Evolutionary conservation across 2,329 filamentous ascomycete species (phyloP).

Genomic region (Penicillium aurantiogriseum): DNA sequence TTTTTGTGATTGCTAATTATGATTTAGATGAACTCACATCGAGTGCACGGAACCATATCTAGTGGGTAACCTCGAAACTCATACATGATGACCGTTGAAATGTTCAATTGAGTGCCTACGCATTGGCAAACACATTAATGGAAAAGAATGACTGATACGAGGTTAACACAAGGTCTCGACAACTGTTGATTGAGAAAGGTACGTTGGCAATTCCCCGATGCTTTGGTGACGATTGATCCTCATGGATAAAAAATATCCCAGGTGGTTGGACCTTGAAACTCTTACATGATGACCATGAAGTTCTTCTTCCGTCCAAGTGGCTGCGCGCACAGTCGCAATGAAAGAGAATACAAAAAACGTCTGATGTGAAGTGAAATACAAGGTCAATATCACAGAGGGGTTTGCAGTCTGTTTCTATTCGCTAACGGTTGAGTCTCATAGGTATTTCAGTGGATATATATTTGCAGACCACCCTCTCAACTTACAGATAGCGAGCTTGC

Average conservation of each 20-base stretch:
- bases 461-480: not conserved
- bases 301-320: not conserved
- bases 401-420: not conserved
- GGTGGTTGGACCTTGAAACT: not conserved
- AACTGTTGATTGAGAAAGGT: not conserved
- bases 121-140: not conserved
- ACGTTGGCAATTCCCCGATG: not conserved
- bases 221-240: not conserved
- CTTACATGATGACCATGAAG: not conserved
- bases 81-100: not conserved
- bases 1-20: not conserved
- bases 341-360: not conserved
- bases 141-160: not conserved
- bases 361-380: not conserved
- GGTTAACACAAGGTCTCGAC: not conserved
- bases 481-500: not conserved
- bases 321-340: not conserved
- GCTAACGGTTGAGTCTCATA: not conserved
- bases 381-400: not conserved
- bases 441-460: not conserved
- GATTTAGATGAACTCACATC: not conserved
- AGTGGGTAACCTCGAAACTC: not conserved
- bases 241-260: not conserved
- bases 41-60: not conserved
- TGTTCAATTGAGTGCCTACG: not conserved